Evolutionary conservation across 2,329 filamentous ascomycete species (phyloP).

Genomic region (Aspergillus proliferans): DNA sequence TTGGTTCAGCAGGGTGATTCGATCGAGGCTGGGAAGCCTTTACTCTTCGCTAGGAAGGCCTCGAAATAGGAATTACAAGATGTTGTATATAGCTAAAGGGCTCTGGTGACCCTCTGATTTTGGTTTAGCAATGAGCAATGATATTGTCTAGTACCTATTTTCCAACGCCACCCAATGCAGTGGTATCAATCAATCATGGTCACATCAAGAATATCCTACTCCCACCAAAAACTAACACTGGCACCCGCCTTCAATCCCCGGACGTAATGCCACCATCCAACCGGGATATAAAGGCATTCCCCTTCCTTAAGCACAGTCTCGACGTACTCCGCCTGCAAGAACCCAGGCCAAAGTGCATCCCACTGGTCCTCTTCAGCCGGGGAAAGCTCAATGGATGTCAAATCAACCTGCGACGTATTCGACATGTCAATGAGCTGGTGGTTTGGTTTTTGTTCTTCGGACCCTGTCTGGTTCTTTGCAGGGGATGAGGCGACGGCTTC

Average conservation of each 20-base stretch:
- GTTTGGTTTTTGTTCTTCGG: conserved; percentile 4
- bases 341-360: conserved; percentile 47
- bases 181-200: background rate
- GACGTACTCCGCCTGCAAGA: conserved; percentile 58
- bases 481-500: conserved; percentile 24
- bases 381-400: conserved; percentile 60
- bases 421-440: conserved; percentile 66
- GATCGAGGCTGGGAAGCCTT: conserved; percentile 29
- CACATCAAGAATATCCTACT: conserved; percentile 30
- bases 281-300: conserved; percentile 80
- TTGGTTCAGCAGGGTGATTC: conserved; percentile 35
- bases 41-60: conserved; percentile 22
- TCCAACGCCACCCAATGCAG: no score
- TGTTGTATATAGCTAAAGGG: background rate
- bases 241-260: conserved; percentile 78
- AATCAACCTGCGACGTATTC: conserved; percentile 77
- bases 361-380: conserved; percentile 37
- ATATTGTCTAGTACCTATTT: background rate
- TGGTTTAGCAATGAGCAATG: background rate
- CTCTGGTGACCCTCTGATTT: background rate
- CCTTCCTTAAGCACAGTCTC: conserved; percentile 74
- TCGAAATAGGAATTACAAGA: background rate
- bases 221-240: conserved; percentile 98
- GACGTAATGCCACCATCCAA: conserved; percentile 98
- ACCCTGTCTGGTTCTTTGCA: conserved; percentile 2